A percentile compares a stretch with the other conserved stretches of the same genome.
These are phyloP conservation scores for Cercospora sojina DNA, from an alignment of 2,329 filamentous ascomycete species.

Conservation along the genomic window DNA sequence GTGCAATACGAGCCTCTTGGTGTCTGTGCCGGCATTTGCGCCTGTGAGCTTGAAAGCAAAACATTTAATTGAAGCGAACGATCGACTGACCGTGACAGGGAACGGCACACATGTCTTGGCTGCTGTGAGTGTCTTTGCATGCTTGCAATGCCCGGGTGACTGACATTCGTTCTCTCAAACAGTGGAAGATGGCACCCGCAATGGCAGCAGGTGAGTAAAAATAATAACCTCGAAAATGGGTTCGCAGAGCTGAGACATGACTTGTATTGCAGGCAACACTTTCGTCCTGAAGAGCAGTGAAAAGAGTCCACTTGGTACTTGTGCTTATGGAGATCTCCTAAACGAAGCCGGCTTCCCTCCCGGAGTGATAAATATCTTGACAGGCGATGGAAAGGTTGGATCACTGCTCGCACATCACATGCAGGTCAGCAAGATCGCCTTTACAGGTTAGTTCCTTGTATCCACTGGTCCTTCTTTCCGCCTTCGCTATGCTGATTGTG, in stretches of 20 bases:
- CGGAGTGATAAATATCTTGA: conserved; percentile 45
- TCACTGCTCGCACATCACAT: conserved; percentile 36
- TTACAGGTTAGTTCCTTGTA: conserved; percentile 40
- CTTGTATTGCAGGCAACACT: conserved; percentile 51
- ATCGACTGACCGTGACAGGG: background rate
- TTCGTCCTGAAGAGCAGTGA: conserved; percentile 64
- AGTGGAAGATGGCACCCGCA: conserved; percentile 58
- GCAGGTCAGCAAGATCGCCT: conserved; percentile 55
- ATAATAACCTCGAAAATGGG: background rate
- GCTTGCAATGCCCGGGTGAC: background rate
- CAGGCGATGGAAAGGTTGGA: conserved; percentile 50
- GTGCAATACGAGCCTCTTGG: conserved; percentile 44
- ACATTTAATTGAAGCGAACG: background rate
- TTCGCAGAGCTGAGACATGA: background rate
- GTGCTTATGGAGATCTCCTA: conserved; percentile 45
- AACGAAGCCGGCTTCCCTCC: conserved; percentile 46
- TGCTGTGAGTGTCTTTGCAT: conserved; percentile 29
- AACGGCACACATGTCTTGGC: conserved; percentile 25
- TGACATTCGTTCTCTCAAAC: conserved; percentile 26
- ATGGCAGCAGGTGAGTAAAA: conserved; percentile 44
- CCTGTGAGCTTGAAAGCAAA: conserved; percentile 27
- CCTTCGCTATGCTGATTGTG: background rate
- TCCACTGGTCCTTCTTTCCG: background rate
- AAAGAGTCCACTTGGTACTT: conserved; percentile 59
- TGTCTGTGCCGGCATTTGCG: conserved; percentile 45